phyloP scores from a whole-genome alignment of 2,329 filamentous ascomycete genomes.

The Sporothrix humicola region DNA sequence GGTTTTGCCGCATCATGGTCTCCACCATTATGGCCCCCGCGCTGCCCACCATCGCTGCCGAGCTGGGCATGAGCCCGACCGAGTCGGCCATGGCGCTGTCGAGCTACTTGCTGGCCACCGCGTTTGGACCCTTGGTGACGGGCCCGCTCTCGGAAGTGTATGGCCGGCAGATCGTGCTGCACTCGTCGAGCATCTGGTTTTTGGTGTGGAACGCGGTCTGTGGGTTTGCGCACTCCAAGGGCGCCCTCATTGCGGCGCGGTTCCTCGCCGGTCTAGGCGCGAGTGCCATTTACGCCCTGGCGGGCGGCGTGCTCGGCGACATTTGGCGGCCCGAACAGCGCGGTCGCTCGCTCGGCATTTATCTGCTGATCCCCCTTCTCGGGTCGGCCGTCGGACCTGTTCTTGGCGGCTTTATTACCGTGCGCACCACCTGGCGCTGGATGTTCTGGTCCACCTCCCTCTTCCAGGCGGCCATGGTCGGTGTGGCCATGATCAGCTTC shows the following conservation, averaged over 20 bases:
- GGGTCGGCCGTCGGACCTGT: conserved; percentile 35
- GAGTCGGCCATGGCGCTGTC: conserved; percentile 21
- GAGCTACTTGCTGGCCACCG: conserved; percentile 15
- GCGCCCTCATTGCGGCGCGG: background rate
- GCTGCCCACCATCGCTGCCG: conserved; percentile 1
- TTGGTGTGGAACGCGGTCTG: conserved; percentile 56
- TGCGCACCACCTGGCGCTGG: conserved; percentile 51
- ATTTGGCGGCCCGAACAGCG: conserved; percentile 54
- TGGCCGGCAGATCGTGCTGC: conserved; percentile 51
- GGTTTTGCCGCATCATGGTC: conserved; percentile 19
- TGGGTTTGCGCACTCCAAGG: conserved; percentile 49
- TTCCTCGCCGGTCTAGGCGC: conserved; percentile 48
- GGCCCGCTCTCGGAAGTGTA: conserved; percentile 57
- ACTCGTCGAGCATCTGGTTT: conserved; percentile 56
- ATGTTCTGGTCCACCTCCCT: conserved; percentile 54
- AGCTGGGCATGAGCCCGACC: conserved; percentile 21
- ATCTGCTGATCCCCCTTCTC: background rate
- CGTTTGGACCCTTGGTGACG: conserved; percentile 51
- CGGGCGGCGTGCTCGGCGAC: conserved; percentile 55
- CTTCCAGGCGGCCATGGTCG: conserved; percentile 48
- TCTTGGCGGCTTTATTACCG: conserved; percentile 50
- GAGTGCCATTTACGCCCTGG: conserved; percentile 53
- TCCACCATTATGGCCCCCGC: conserved; percentile 15
- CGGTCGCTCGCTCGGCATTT: conserved; percentile 45
- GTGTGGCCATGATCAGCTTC: conserved; percentile 42